Conservation (phyloP, 495 filamentous ascomycete species). For the Halenospora varia region DNA sequence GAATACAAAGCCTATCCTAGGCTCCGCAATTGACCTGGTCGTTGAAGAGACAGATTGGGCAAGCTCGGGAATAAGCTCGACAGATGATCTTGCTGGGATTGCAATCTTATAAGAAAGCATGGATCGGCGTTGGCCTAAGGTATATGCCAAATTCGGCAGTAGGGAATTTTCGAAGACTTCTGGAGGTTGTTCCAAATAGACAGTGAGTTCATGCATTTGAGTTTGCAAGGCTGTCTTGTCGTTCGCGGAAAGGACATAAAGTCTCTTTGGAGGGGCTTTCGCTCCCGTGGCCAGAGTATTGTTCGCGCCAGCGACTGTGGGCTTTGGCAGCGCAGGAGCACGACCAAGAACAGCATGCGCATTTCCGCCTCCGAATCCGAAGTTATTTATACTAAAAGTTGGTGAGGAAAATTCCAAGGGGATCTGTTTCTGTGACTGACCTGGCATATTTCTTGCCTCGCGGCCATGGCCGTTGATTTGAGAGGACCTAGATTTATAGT, state of each 20-base stretch:
- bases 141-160: slow-evolving; percentile 25
- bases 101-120: slow-evolving; percentile 29
- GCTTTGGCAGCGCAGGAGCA: slow-evolving; percentile 3
- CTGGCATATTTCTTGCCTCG: slow-evolving; percentile 4
- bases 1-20: slow-evolving; percentile 13
- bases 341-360: slow-evolving; percentile 51
- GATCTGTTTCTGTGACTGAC: slow-evolving; percentile 45
- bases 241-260: no score
- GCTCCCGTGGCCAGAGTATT: neutral
- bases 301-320: neutral
- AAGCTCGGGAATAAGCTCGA: slow-evolving; percentile 2
- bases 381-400: slow-evolving; percentile 49
- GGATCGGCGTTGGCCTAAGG: slow-evolving; percentile 38
- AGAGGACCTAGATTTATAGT: slow-evolving; percentile 26
- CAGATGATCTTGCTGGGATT: neutral
- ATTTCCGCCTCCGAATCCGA: slow-evolving; percentile 58
- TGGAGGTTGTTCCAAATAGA: no score
- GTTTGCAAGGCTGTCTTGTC: no score
- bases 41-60: neutral
- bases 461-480: slow-evolving; percentile 29
- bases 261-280: slow-evolving; percentile 8
- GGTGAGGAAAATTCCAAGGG: slow-evolving; percentile 41
- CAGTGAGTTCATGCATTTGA: no score
- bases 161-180: no score
- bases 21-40: neutral